Conservation (phyloP, 345 rosid genomes). For the Cochlearia excelsa region DNA sequence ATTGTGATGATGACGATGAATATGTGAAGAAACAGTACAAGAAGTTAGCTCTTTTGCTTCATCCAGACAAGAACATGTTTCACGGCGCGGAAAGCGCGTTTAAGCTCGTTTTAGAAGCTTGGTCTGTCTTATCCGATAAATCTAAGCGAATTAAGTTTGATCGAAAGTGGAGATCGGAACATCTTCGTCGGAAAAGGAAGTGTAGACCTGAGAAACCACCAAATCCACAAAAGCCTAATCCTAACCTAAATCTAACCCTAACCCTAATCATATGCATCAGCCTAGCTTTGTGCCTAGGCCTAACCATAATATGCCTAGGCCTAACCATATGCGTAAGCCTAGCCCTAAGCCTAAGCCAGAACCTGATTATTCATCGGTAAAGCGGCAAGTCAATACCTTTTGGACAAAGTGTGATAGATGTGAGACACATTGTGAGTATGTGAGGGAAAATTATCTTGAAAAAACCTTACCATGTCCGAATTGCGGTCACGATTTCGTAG, state of each 20-base stretch:
- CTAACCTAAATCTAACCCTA: no score
- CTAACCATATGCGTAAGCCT: no score
- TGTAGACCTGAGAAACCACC: no score
- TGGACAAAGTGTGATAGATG: constrained; percentile 74
- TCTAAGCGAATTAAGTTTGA: constrained; percentile 57
- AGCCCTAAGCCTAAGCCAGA: no score
- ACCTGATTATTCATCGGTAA: no score
- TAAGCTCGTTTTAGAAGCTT: constrained; percentile 62
- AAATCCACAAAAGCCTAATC: no score
- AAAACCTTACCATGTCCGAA: constrained; percentile 64
- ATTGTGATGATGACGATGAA: constrained; percentile 42
- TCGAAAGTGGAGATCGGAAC: constrained; percentile 43
- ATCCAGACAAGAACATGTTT: constrained; percentile 81
- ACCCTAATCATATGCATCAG: no score
- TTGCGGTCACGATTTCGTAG: constrained; percentile 59
- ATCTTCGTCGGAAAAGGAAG: constrained; percentile 5
- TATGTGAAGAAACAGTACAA: constrained; percentile 54
- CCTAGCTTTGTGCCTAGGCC: no score
- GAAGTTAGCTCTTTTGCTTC: constrained; percentile 66
- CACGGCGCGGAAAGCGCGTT: constrained; percentile 78
- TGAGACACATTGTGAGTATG: constrained; percentile 55
- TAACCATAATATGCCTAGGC: no score
- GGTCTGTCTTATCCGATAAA: constrained; percentile 66
- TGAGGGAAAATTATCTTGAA: constrained; percentile 54
- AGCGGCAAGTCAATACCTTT: constrained; percentile 19